phyloP scores from a whole-genome alignment of 2,329 filamentous ascomycete genomes.

The Huntiella savannae region DNA sequence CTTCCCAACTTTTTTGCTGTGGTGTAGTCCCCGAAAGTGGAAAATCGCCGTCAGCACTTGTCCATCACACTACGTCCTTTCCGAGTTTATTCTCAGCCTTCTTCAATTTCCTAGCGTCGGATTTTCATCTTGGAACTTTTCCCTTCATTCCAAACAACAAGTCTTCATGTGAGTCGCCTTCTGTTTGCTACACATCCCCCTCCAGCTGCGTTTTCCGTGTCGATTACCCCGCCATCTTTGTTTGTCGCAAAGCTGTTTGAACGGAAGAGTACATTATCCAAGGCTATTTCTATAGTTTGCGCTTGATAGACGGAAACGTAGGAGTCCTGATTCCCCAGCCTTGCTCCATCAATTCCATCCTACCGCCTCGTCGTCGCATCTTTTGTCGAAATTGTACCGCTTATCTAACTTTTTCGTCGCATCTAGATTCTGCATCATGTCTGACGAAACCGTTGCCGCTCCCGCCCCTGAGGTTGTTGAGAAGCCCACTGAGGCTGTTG shows the following conservation, averaged over 20 bases:
- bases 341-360: too few relatives aligned
- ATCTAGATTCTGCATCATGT: neutral
- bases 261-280: too few relatives aligned
- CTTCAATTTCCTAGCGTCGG: neutral
- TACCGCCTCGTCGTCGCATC: too few relatives aligned
- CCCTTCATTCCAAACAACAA: too few relatives aligned
- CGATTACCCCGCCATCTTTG: neutral
- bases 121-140: neutral
- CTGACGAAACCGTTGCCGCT: conserved; percentile 9
- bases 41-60: neutral
- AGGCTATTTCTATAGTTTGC: too few relatives aligned
- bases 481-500: conserved; percentile 14
- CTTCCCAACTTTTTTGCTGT: conserved; percentile 3
- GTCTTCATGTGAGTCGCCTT: neutral
- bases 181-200: neutral
- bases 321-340: too few relatives aligned
- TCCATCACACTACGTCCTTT: neutral
- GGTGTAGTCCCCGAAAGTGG: neutral
- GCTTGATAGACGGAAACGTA: too few relatives aligned
- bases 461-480: conserved; percentile 14
- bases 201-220: neutral
- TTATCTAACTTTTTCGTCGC: neutral
- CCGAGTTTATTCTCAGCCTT: neutral
- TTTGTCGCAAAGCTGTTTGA: neutral
- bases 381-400: too few relatives aligned